A percentile compares a stretch with the other conserved stretches of the same genome.
Evolutionary conservation across 352 stramenopile species (phyloP).

Genomic region (Phytophthora hybrid): DNA sequence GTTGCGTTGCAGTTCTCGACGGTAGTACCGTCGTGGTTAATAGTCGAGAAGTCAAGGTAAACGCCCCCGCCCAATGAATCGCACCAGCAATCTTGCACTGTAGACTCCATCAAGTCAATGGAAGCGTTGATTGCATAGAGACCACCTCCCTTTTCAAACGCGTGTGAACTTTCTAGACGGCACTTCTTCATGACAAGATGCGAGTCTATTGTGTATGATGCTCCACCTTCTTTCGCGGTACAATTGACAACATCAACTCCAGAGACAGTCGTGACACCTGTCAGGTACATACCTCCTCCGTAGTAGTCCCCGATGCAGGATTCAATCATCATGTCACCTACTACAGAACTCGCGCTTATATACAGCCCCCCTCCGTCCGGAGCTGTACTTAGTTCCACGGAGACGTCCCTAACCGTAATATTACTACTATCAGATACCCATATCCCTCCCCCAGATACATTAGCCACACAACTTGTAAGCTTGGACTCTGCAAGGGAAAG

Average conservation of each 20-base stretch:
- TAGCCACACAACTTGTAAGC: conserved; percentile 15
- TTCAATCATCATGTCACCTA: conserved; percentile 26
- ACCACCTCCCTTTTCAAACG: conserved; percentile 39
- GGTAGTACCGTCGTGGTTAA: conserved; percentile 38
- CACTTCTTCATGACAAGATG: conserved; percentile 12
- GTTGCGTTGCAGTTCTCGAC: conserved; percentile 34
- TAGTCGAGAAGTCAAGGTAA: conserved; percentile 30
- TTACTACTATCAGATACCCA: conserved; percentile 25
- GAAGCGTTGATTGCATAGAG: conserved; percentile 29
- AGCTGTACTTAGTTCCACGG: conserved; percentile 6
- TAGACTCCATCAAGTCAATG: conserved; percentile 17
- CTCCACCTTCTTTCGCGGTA: conserved; percentile 39
- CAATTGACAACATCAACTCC: conserved; percentile 18
- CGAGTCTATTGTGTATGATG: conserved; percentile 33
- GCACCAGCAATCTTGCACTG: conserved; percentile 10
- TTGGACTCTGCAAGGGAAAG: conserved; percentile 12
- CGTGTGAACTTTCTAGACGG: conserved; percentile 18
- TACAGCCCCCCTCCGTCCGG: conserved; percentile 31
- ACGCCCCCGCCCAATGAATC: conserved; percentile 42
- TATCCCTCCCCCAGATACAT: conserved; percentile 36
- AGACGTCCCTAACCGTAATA: conserved; percentile 16
- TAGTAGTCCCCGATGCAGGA: conserved; percentile 12
- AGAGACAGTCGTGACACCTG: conserved; percentile 9
- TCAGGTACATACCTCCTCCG: conserved; percentile 38
- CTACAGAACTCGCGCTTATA: conserved; percentile 20